A percentile compares a stretch with the other conserved stretches of the same genome.
Conservation (phyloP, 495 filamentous ascomycete genomes). For the Immersiella caudata region DNA sequence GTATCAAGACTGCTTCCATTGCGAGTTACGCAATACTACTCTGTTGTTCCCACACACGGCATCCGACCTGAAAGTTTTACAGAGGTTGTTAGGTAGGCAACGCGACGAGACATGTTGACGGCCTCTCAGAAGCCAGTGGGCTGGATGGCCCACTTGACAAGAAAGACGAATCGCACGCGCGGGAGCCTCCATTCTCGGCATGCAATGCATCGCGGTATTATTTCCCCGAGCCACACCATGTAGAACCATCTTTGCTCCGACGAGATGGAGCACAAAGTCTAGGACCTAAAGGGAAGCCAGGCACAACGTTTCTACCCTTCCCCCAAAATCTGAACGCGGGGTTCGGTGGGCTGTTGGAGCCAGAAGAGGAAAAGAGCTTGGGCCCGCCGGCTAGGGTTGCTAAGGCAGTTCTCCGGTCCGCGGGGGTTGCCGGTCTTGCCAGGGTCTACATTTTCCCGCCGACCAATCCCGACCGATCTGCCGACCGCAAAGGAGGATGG, state of each 20-base stretch:
- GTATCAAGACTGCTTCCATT: not conserved
- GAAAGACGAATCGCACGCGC: not conserved
- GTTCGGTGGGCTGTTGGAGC: not conserved
- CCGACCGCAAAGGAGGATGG: constrained; percentile 22
- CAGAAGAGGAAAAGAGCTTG: not conserved
- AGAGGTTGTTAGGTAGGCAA: not conserved
- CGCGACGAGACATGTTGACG: not conserved
- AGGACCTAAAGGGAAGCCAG: not conserved
- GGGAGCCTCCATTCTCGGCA: not conserved
- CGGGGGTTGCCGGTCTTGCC: constrained; percentile 1
- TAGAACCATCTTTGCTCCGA: not conserved
- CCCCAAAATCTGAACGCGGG: not conserved
- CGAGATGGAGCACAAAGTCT: not conserved
- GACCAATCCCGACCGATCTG: constrained; percentile 32
- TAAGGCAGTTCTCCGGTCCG: not conserved
- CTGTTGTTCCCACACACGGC: not conserved
- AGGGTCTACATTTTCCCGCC: constrained; percentile 42
- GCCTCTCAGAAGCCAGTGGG: not conserved
- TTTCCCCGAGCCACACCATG: not conserved
- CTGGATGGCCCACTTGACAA: not conserved
- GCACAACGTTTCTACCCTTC: not conserved
- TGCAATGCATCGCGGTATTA: not conserved
- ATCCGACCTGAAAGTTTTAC: not conserved
- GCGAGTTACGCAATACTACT: not conserved
- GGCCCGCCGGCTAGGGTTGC: not conserved